These are phyloP conservation scores for Fusarium humuli DNA, from an alignment of 2,329 filamentous ascomycete genomes.

Conservation along the genomic window DNA sequence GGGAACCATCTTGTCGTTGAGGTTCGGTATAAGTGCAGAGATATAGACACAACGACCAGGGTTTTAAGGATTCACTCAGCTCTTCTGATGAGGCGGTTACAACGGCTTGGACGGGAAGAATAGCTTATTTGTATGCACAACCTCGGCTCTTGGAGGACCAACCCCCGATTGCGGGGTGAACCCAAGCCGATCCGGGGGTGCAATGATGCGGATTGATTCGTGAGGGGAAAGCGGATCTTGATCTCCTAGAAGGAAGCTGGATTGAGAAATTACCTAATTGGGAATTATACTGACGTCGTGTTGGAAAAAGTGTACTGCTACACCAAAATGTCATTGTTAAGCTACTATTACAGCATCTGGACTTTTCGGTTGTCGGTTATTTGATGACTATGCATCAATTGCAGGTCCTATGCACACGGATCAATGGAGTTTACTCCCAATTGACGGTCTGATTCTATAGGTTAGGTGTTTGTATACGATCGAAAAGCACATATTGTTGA, in stretches of 20 bases:
- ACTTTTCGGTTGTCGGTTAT: background rate
- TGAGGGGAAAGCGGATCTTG: constrained; percentile 41
- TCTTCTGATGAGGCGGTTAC: constrained; percentile 16
- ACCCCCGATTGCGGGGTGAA: constrained; percentile 40
- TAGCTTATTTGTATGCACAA: constrained; percentile 25
- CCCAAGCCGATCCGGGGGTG: constrained; percentile 30
- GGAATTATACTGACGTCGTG: constrained; percentile 18
- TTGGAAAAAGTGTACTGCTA: background rate
- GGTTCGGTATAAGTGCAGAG: constrained; percentile 1
- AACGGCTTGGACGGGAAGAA: constrained; percentile 14
- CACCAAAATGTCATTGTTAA: background rate
- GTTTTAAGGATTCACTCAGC: constrained; percentile 9
- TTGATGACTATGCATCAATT: background rate
- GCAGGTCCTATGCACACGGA: background rate
- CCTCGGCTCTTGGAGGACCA: constrained; percentile 39
- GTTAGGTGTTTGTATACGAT: background rate
- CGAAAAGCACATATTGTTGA: background rate
- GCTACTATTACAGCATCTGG: background rate
- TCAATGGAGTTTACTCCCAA: background rate
- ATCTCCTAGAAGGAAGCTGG: constrained; percentile 24
- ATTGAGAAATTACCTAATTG: constrained; percentile 30
- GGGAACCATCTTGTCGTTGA: constrained; percentile 44
- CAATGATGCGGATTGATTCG: constrained; percentile 27
- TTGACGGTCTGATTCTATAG: background rate
- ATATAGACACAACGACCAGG: background rate